phyloP scores from a whole-genome alignment of 192 early-diverging fungal genomes.

The Coemansia sp. region DNA sequence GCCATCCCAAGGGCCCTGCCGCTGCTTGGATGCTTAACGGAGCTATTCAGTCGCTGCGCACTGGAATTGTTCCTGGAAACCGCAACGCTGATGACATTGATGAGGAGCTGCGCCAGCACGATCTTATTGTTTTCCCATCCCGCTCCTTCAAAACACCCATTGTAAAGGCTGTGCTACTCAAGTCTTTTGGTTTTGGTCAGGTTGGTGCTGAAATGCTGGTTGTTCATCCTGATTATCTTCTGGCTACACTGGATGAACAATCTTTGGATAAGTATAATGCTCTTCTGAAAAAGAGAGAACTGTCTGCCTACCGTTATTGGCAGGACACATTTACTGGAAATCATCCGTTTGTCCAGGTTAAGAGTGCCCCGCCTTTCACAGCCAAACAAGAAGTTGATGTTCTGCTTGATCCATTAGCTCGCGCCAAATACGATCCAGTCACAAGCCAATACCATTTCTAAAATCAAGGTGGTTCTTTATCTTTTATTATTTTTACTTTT shows the following conservation, averaged over 20 bases:
- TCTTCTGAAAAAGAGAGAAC: conserved; percentile 1
- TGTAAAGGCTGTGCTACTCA: conserved; percentile 66
- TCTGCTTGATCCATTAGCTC: conserved; percentile 23
- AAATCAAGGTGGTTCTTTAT: not conserved
- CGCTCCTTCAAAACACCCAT: conserved; percentile 58
- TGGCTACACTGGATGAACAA: conserved; percentile 34
- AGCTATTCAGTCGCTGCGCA: conserved; percentile 78
- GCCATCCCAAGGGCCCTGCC: conserved; percentile 93
- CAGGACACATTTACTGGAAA: conserved; percentile 31
- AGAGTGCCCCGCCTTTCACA: conserved; percentile 24
- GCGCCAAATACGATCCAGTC: conserved; percentile 12
- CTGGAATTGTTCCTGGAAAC: conserved; percentile 90
- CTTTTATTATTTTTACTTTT: not conserved
- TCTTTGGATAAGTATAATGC: conserved; percentile 19
- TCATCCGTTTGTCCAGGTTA: conserved; percentile 27
- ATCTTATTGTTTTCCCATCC: conserved; percentile 81
- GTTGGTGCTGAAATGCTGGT: conserved; percentile 71
- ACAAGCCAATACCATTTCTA: conserved; percentile 34
- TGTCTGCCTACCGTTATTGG: conserved; percentile 33
- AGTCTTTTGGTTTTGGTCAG: conserved; percentile 74
- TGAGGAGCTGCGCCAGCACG: conserved; percentile 65
- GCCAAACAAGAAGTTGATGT: conserved; percentile 21
- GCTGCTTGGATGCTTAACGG: conserved; percentile 98
- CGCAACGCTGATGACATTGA: conserved; percentile 64
- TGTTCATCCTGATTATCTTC: conserved; percentile 67